These are phyloP conservation scores for Salinomyces thailandicus DNA, from an alignment of 2,329 filamentous ascomycete genomes.

Conservation along the genomic window DNA sequence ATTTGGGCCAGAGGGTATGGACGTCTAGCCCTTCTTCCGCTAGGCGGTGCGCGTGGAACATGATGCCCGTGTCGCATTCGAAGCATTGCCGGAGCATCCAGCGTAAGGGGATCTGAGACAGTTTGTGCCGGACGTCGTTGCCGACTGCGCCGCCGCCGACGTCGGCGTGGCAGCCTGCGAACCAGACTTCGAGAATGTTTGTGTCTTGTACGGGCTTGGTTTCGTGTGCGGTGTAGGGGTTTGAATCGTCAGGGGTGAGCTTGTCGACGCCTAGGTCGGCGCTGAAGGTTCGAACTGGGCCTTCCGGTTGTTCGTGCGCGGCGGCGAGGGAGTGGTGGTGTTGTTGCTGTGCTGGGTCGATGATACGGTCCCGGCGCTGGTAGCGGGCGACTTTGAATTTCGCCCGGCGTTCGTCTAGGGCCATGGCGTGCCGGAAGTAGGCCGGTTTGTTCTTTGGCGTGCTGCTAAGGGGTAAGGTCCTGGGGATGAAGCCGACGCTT, in stretches of 20 bases:
- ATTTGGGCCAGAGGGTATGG: constrained; percentile 31
- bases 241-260: background rate
- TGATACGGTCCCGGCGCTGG: constrained; percentile 22
- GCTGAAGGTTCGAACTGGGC: constrained; percentile 1
- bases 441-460: constrained; percentile 27
- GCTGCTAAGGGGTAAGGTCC: constrained; percentile 30
- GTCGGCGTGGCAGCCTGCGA: constrained; percentile 34
- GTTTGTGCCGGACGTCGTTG: constrained; percentile 34
- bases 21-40: constrained; percentile 35
- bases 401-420: constrained; percentile 33
- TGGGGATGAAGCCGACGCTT: constrained; percentile 33
- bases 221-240: background rate
- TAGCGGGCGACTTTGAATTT: constrained; percentile 36
- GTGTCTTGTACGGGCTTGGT: constrained; percentile 10
- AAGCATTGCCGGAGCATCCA: constrained; percentile 42
- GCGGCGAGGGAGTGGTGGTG: constrained; percentile 9
- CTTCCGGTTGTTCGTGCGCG: constrained; percentile 3
- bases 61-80: constrained; percentile 37
- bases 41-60: constrained; percentile 31
- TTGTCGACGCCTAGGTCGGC: constrained; percentile 1
- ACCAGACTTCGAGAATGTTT: constrained; percentile 33
- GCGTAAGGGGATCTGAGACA: constrained; percentile 36
- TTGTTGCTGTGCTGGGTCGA: constrained; percentile 7
- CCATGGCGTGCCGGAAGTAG: constrained; percentile 37
- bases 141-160: constrained; percentile 36